A percentile compares a stretch with the other conserved stretches of the same genome.
Conservation (phyloP, 306 rosid species). For the Fragaria ananassa region DNA sequence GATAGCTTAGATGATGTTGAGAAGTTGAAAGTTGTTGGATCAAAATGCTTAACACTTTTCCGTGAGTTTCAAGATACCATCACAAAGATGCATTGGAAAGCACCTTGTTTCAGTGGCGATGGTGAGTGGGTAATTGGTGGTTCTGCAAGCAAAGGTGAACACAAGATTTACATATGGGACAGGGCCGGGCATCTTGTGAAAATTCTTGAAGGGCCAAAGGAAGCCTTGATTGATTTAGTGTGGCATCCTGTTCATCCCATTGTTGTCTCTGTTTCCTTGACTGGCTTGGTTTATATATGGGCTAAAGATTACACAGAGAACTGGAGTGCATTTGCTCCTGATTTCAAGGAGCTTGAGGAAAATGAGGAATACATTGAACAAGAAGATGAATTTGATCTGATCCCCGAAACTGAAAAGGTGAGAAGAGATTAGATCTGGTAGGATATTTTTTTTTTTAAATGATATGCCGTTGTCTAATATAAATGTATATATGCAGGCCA, state of each 20-base stretch:
- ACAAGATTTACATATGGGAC: conserved; percentile 96
- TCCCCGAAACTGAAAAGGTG: conserved; percentile 82
- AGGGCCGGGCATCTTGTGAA: conserved; percentile 82
- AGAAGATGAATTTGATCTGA: conserved; percentile 96
- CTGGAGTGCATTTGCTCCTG: conserved; percentile 99
- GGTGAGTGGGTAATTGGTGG: conserved; percentile 99
- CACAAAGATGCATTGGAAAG: conserved; percentile 98
- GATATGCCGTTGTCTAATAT: conserved; percentile 2
- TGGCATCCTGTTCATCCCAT: conserved; percentile 98
- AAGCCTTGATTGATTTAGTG: conserved; percentile 88
- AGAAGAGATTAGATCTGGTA: conserved; percentile 12
- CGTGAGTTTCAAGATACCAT: conserved; percentile 95
- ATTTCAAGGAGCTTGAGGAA: conserved; percentile 97
- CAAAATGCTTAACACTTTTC: conserved; percentile 61
- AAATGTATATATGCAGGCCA: conserved; percentile 24
- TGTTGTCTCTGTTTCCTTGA: conserved; percentile 85
- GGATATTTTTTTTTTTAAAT: neutral
- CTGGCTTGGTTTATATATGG: conserved; percentile 87
- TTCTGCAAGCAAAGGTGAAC: conserved; percentile 99
- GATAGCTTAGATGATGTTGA: conserved; percentile 53
- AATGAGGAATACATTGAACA: conserved; percentile 90
- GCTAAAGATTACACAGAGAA: conserved; percentile 98
- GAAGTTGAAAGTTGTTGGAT: conserved; percentile 73
- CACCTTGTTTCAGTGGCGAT: conserved; percentile 97
- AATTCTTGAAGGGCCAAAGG: conserved; percentile 75